These are phyloP conservation scores for Symbiodinium pilosum DNA, from an alignment of 73 alveolate species.

Conservation along the genomic window DNA sequence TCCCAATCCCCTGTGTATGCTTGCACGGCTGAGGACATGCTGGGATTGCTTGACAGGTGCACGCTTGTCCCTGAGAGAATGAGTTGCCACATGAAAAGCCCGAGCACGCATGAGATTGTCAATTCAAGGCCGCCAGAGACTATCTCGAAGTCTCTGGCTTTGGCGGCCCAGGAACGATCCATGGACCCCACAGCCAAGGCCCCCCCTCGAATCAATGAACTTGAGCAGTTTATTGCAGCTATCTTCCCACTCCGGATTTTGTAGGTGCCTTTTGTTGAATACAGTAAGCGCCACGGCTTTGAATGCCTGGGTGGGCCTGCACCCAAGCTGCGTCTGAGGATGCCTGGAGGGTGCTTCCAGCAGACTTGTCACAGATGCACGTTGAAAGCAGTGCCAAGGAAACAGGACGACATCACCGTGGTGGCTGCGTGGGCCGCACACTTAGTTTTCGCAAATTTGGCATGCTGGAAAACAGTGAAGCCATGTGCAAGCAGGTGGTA, in stretches of 20 bases:
- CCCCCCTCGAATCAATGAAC: background rate
- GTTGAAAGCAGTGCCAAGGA: background rate
- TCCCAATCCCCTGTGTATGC: too few relatives aligned
- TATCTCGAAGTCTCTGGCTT: constrained; percentile 24
- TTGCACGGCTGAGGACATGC: constrained; percentile 14
- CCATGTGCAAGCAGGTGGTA: background rate
- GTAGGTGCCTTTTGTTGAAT: constrained; percentile 66
- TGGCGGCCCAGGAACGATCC: constrained; percentile 61
- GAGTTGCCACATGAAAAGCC: too few relatives aligned
- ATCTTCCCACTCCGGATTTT: background rate
- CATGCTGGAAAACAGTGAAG: background rate
- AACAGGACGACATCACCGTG: constrained; percentile 63
- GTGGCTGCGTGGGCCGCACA: constrained; percentile 49
- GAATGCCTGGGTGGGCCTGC: constrained; percentile 70
- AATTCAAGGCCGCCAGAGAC: constrained; percentile 37
- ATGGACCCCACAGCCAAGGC: constrained; percentile 47
- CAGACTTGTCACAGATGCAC: too few relatives aligned
- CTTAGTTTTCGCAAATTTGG: background rate
- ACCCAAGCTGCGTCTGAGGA: background rate
- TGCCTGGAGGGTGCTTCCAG: too few relatives aligned
- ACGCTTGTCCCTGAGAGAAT: too few relatives aligned
- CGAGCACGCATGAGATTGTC: background rate
- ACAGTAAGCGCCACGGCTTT: constrained; percentile 53
- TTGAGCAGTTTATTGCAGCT: background rate
- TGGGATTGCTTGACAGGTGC: constrained; percentile 56